A percentile compares a stretch with the other conserved stretches of the same genome.
Conservation (phyloP, 78 protist genomes). For the Dictyostelium brefeldianum region DNA sequence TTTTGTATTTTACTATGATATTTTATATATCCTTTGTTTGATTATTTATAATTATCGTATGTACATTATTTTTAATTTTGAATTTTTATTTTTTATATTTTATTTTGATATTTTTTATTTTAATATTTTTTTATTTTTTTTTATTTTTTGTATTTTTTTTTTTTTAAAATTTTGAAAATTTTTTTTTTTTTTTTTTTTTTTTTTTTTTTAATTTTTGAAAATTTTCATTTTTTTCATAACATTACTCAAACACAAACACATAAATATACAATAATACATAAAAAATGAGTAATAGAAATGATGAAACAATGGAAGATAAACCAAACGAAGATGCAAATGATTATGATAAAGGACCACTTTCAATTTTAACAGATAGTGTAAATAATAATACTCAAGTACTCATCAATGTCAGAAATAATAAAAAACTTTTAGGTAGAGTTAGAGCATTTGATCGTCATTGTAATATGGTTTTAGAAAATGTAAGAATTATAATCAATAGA, state of each 20-base stretch:
- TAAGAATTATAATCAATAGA: not conserved
- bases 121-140: no score
- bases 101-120: not conserved
- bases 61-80: no score
- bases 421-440: constrained; percentile 97
- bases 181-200: not conserved
- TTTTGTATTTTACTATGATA: no score
- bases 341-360: constrained; percentile 96
- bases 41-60: no score
- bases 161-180: not conserved
- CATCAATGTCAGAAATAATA: constrained; percentile 97
- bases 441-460: constrained; percentile 99
- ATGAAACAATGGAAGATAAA: constrained; percentile 23
- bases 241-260: not conserved
- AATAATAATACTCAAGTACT: constrained; percentile 93
- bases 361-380: constrained; percentile 95
- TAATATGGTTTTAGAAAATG: constrained; percentile 99
- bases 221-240: no score
- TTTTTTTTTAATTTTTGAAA: no score
- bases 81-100: no score
- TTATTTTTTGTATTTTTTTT: not conserved
- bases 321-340: constrained; percentile 70
- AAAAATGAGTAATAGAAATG: constrained; percentile 6
- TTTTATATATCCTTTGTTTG: no score
- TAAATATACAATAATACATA: not conserved